Evolutionary conservation across 1,284 basidiomycete genomes (phyloP).

Genomic region (Heterobasidion annosum): DNA sequence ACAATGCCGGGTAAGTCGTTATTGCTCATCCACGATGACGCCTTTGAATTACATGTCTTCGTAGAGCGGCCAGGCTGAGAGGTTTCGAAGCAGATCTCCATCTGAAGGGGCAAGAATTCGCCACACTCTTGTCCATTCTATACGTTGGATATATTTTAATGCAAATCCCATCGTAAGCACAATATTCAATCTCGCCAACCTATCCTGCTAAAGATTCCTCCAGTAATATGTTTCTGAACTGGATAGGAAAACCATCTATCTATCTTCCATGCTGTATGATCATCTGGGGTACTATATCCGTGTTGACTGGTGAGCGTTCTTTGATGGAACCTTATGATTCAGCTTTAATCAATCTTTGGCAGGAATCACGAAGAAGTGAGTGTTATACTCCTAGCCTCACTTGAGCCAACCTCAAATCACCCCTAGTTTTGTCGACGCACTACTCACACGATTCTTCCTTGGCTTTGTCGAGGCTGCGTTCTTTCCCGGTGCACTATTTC

Average conservation of each 20-base stretch:
- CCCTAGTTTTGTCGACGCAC: constrained; percentile 51
- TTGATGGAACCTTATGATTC: background rate
- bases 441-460: constrained; percentile 67
- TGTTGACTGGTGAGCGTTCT: constrained; percentile 38
- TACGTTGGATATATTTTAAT: constrained; percentile 73
- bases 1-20: constrained; percentile 45
- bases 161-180: constrained; percentile 65
- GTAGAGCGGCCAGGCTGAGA: constrained; percentile 52
- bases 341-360: background rate
- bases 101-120: constrained; percentile 55
- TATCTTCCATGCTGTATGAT: constrained; percentile 68
- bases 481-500: constrained; percentile 55
- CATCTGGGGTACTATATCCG: constrained; percentile 60
- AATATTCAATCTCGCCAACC: constrained; percentile 3
- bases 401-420: constrained; percentile 13
- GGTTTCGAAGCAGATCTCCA: constrained; percentile 67
- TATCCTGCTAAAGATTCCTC: background rate
- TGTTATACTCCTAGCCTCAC: constrained; percentile 1
- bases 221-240: constrained; percentile 68
- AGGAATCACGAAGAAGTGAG: constrained; percentile 50
- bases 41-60: background rate
- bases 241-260: constrained; percentile 61
- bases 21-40: background rate
- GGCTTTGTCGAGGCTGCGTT: constrained; percentile 64
- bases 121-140: constrained; percentile 62